Base-by-base conservation (phyloP, 441 rosid species). In the Brassica hybrid region DNA sequence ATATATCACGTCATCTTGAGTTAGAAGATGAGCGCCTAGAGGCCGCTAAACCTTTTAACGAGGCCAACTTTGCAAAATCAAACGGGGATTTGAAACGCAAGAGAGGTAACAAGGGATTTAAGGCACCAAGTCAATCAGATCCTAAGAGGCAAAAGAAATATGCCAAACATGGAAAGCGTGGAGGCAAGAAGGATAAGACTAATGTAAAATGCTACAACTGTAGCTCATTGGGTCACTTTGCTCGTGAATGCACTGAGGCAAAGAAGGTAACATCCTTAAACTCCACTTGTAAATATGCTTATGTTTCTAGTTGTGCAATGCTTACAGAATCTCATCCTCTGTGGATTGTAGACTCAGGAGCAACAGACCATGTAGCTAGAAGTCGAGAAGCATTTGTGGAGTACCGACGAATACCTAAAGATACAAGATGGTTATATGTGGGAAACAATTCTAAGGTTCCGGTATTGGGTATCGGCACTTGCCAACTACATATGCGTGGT, bases 321-420 rank as follows among this genome's bases (percentile, higher is more conserved):
- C 27, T 74, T 18, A 16, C 2, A 0, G 41, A 65, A 36, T 54
- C 71, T 50, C 63, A 19, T 74, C 57, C 67, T 54, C 18, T 30
- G 25, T 65, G 52, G 65, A 74, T 74, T 74, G 54, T 65, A 65
- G 36, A 65, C 61, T 50, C 25, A 30, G 21, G 64, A 52, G 70
- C 62, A 17, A 73, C 64, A 50, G n/a, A 45, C 6, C 52, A 57
- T 38, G 5, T 74, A 74, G 72, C 66, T 54, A 65, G 65, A 66
- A 34, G 18, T n/a, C 58, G 57, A n/a, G 72, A 65, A 23, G 57
- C 57, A 14, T 54, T 74, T 66, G 5, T 23, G 13, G 78, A 48
- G 58, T 56, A 65, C 2, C 6, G 18, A 3, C 27, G 27, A 1
- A 34, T 73, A 1, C 18, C 59, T 19, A 73, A 30, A 74, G n/a